Evolutionary conservation across 1,284 basidiomycete genomes (phyloP), one percentile per base, ranked within the genome.

Genomic region (Moniliophthora roreri): DNA sequence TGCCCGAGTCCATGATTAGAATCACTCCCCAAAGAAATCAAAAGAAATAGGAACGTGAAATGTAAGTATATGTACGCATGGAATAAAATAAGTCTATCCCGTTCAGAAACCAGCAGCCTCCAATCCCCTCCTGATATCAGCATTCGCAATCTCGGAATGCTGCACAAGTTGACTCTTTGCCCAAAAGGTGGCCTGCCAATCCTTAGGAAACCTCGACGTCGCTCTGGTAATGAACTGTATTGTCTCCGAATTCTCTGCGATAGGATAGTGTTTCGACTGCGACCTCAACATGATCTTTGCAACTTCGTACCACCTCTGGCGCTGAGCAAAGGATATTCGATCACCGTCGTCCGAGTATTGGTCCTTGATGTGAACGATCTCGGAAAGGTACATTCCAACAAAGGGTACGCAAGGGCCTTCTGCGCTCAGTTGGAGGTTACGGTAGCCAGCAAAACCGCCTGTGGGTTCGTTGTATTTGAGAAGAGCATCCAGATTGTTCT

Each of bases 401-500:
- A 84, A 85, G 1, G 86, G 87, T 13, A 89, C 76, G 60, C 84
- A 87, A 3, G 85, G 76, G 2, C 78, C 80, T n/a, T 82, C 77
- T 16, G 76, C 75, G 8, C 73, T 64, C 40, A 73, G 67, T 51
- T 85, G 73, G 34, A 81, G 67, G 18, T 63, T 62, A 18, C 85
- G 80, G 59, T 85, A 84, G 5, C 75, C 75, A n/a, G 76, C 66
- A 63, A 84, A 87, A 42, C 78, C 78, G 24, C 80, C 78, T 0
- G 74, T 69, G 11, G 84, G 82, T 50, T 85, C 83, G 60, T 80
- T 82, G 62, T 80, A 69, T 56, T 77, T 76, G 21, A 73, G 63
- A 9, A 89, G 73, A 21, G 69, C 65, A 9, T 84, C 81, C 39
- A 86, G 71, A 37, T 69, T 71, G 7, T 76, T 71, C 57, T 76